Evolutionary conservation across 768 basidiomycete species (phyloP), one percentile per base, ranked within the genome.

Genomic region (Suillus decipiens): DNA sequence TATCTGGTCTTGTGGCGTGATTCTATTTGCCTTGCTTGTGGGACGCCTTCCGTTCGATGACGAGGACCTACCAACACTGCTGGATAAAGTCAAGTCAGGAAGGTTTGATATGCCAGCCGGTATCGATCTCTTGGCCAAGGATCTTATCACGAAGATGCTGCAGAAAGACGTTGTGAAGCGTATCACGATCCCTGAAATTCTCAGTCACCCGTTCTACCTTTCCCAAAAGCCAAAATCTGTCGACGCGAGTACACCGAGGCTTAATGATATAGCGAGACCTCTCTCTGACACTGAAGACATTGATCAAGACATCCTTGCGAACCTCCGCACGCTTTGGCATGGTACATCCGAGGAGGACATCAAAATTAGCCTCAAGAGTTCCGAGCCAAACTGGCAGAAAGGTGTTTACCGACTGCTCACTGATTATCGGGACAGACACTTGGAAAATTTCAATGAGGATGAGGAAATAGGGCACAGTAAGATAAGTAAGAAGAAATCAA

Each of bases 1-100:
- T 76, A 93, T 96, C 72, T 98, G 96, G 96, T 96, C 95, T 45
- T 96, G 95, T 70, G 96, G 96, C 61, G 87, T 99, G 71, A 95
- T 96, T 67, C 83, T 99, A 61, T 94, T 87, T 69, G 93, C 94
- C 22, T 80, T 99, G n/a, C 81, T 98, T 43, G 86, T 87, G 5
- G 94, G 95, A 7, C 82, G 85, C 48, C 81, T 97, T n/a, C 96
- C 96, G 1, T 98, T 98, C 70, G 95, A 98, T 72, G 90, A 96
- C 72, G 92, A 95, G 67, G 89, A 96, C 70, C 81, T 90, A 55
- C 81, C 83, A 2, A 77, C 82, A 12, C 80, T 99, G n/a, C 82
- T 96, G 43, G 85, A 89, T 66, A 93, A 92, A 75, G 91, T 99
- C 66, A 87, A 87, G 66, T 68, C 80, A 17, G 95, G 91, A 22